A percentile compares a stretch with the other conserved stretches of the same genome.
Conservation (phyloP, 2,329 filamentous ascomycete species). For the Emmonsiellopsis sp. region DNA sequence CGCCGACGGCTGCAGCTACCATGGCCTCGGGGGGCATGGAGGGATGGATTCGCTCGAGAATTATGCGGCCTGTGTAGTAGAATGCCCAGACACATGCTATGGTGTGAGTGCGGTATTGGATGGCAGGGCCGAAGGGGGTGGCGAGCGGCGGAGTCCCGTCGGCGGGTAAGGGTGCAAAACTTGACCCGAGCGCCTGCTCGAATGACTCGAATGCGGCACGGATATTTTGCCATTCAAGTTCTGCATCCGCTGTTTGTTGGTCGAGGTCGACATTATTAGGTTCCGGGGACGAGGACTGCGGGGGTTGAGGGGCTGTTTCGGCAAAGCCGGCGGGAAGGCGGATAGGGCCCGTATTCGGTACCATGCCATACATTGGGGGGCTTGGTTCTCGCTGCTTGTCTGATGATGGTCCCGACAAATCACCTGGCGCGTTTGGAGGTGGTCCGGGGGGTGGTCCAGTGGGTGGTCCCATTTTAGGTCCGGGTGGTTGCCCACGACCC, state of each 20-base stretch:
- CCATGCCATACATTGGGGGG: slow-evolving; percentile 41
- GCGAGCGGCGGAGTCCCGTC: slow-evolving; percentile 53
- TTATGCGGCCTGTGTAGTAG: slow-evolving; percentile 74
- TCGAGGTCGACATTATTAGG: slow-evolving; percentile 44
- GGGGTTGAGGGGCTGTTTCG: slow-evolving; percentile 30
- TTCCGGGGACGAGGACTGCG: slow-evolving; percentile 14
- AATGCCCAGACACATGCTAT: slow-evolving; percentile 82
- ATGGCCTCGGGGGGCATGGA: slow-evolving; percentile 86
- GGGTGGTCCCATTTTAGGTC: slow-evolving; percentile 9
- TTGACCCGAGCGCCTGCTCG: slow-evolving; percentile 38
- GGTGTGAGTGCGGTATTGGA: slow-evolving; percentile 77
- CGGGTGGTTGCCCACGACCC: slow-evolving; percentile 2
- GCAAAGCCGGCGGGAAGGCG: slow-evolving; percentile 44
- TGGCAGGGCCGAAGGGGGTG: slow-evolving; percentile 72
- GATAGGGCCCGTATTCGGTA: slow-evolving; percentile 31
- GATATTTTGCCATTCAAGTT: slow-evolving; percentile 62
- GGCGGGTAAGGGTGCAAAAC: slow-evolving; percentile 64
- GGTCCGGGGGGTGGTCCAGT: slow-evolving; percentile 6
- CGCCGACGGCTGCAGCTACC: slow-evolving; percentile 72
- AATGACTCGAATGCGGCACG: slow-evolving; percentile 32
- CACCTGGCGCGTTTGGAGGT: slow-evolving; percentile 10
- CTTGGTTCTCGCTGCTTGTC: slow-evolving; percentile 9
- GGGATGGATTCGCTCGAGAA: slow-evolving; percentile 74
- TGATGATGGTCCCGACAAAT: slow-evolving; percentile 7
- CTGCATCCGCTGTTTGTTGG: slow-evolving; percentile 56